phyloP scores from a whole-genome alignment of 495 filamentous ascomycete genomes.

The Neurospora terricola region DNA sequence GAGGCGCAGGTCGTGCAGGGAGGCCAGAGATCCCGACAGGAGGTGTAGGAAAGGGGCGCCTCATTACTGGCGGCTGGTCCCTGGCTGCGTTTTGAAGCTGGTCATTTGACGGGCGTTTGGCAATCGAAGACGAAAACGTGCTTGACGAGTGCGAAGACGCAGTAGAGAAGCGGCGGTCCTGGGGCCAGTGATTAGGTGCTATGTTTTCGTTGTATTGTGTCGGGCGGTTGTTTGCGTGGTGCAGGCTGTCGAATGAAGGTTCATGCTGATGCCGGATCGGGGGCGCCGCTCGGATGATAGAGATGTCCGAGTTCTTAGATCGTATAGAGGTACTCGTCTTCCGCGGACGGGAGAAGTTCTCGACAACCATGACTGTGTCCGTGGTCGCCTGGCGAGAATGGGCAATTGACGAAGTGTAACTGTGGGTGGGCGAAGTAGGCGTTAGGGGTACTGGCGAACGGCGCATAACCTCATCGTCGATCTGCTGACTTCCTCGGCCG shows the following conservation, averaged over 20 bases:
- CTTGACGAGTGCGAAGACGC: constrained; percentile 39
- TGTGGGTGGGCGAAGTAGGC: constrained; percentile 6
- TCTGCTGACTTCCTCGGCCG: constrained; percentile 17
- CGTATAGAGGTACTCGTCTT: constrained; percentile 31
- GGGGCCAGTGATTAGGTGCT: constrained; percentile 20
- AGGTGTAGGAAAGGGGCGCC: not conserved
- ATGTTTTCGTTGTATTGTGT: constrained; percentile 6
- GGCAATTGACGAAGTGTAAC: not conserved
- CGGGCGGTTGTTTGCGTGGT: constrained; percentile 14
- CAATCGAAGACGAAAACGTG: constrained; percentile 28
- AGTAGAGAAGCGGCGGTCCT: constrained; percentile 31
- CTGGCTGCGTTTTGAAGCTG: constrained; percentile 14
- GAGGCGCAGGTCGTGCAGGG: not conserved
- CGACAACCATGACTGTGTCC: constrained; percentile 22
- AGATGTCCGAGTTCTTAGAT: constrained; percentile 27
- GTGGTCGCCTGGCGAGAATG: constrained; percentile 4
- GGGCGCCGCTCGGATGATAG: constrained; percentile 18
- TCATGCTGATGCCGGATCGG: constrained; percentile 19
- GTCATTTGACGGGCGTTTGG: constrained; percentile 24
- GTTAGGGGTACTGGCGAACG: constrained; percentile 5
- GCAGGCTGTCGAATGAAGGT: constrained; percentile 15
- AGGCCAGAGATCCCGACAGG: not conserved
- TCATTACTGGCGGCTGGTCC: not conserved
- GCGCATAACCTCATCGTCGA: constrained; percentile 4
- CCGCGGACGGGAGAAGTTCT: constrained; percentile 45